These are phyloP conservation scores for Zymoseptoria tritici DNA, from an alignment of 2,329 filamentous ascomycete species.

Conservation along the genomic window DNA sequence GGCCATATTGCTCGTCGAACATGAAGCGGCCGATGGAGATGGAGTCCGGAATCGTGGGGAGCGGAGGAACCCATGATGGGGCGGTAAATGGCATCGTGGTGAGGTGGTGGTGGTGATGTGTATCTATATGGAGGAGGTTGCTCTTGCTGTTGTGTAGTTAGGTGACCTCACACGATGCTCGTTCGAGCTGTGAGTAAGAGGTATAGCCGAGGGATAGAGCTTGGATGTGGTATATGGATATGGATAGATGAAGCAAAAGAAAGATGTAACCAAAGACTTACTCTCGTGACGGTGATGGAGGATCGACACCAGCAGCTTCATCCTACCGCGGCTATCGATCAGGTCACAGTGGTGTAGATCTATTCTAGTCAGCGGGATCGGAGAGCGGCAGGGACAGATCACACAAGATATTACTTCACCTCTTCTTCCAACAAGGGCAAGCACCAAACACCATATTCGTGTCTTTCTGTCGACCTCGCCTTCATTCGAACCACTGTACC, in stretches of 20 bases:
- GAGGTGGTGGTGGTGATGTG: background rate
- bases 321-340: background rate
- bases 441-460: too few relatives aligned
- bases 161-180: background rate
- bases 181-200: background rate
- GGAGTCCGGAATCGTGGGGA: conserved; percentile 64
- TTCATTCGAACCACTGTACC: background rate
- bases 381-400: too few relatives aligned
- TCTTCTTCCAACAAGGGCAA: too few relatives aligned
- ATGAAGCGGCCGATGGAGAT: conserved; percentile 72
- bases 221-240: background rate
- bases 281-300: background rate
- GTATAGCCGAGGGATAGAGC: background rate
- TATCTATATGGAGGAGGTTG: background rate
- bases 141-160: background rate
- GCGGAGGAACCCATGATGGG: conserved; percentile 53
- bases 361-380: too few relatives aligned
- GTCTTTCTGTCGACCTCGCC: too few relatives aligned
- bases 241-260: background rate
- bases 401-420: too few relatives aligned
- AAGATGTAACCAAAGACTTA: background rate
- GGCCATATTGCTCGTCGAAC: conserved; percentile 62
- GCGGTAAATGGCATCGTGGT: conserved; percentile 49
- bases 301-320: background rate
- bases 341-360: too few relatives aligned